Base-by-base conservation (phyloP, 2,329 filamentous ascomycete species). In the Colletotrichum paranaense region DNA sequence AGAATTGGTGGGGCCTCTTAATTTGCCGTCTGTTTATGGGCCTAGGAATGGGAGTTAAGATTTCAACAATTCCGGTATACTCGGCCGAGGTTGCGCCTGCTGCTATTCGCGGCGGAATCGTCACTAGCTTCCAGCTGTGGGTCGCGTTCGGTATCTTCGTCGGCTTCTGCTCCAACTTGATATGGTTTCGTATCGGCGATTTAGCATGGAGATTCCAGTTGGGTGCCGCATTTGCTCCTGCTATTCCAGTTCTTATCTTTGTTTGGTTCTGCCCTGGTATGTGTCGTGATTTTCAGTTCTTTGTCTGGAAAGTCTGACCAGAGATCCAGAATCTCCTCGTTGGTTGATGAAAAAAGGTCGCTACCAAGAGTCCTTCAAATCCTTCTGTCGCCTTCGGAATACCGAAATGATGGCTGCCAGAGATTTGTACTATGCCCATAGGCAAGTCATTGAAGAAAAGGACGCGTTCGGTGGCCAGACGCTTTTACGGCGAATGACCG, bases 41-140 rank as follows among this genome's bases (percentile, higher is more conserved):
- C 0, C 88, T 95, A 46, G 92, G 91, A 1, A 92, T 93, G 79
- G 92, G 92, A 14, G 86, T 90, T n/a, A 93, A 93, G 78, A 88
- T 89, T 11, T 88, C 88, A 0, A 90, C 87, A 0, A 89, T 92
- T 0, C 93, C 93, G 0, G 90, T 95, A 26, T 95, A 94, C 77
- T 91, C 92, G 0, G 93, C 93, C 1, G 93, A 95, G 80, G 93
- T 90, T 57, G 88, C 91, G 0, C 93, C 93, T 0, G 90, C 92
- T 2, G 80, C 86, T 5, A 91, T 94, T 65, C 88, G 93, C 77
- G 92, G 93, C 75, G 93, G 92, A n/a, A 84, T 97, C 5, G 93
- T 95, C 74, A 96, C 96, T 93, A 81, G 79, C 1, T 76, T 92
- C 91, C 75, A 96, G 93, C 93, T 88, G 64, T 93, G 91, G 89